Base-by-base conservation (phyloP, 1,284 basidiomycete species). In the Wolfiporia cocos region DNA sequence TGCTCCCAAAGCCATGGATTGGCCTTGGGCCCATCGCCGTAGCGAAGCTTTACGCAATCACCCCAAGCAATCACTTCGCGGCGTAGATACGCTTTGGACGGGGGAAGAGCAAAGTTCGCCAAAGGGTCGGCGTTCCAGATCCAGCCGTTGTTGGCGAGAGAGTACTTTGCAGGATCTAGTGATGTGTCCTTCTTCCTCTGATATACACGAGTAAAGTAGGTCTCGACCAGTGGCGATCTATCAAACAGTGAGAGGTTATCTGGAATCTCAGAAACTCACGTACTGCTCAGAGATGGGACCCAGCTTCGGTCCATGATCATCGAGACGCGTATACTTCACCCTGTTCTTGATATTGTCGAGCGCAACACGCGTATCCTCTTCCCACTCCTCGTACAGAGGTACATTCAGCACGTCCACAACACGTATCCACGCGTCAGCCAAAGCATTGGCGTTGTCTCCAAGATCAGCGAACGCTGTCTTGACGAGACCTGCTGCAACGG, bases 61-160 rank as follows among this genome's bases (percentile, higher is more conserved):
- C 85, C 84, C 95, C 95, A 99, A 15, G 86, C 91, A 53, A 99
- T 98, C 37, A 99, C 91, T 64, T 97, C 92, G 39, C 95, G 86
- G 22, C 92, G 84, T 36, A 98, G 75, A 63, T 99, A 99, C 1
- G 93, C 88, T 61, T 95, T 95, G n/a, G 94, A 98, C 1, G 89
- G 86, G 37, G 80, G 78, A n/a, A 91, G 78, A 7, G 94, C 95
- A 67, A 99, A 99, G 68, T 98, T 96, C 50, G 83, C 75, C 17
- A 99, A 74, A 0, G 95, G 95, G 62, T 99, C 86, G 2, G 95
- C 94, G 46, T 87, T 74, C 95, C 95, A 99, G 54, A 99, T 95
- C 95, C 95, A 99, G 5, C 95, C 95, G 57, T 99, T 99, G 67
- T 98, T 97, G 4, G 95, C 95, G 22, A 97, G 68, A 0, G 88